phyloP scores from a whole-genome alignment of 2,329 filamentous ascomycete genomes.

The Zymoseptoria ardabiliae region DNA sequence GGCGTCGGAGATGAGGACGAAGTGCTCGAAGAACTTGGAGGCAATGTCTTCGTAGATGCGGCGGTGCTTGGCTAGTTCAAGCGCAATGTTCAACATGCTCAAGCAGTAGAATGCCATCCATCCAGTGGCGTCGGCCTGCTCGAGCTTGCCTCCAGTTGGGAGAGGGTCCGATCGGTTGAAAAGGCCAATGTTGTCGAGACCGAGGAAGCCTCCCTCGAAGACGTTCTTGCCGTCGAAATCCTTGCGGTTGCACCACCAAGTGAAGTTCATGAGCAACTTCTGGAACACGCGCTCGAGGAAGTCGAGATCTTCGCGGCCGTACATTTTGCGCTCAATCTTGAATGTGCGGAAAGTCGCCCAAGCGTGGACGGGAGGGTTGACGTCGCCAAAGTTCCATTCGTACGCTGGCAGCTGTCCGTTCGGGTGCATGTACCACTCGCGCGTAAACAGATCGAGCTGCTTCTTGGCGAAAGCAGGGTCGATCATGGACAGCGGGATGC shows the following conservation, averaged over 20 bases:
- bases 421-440: constrained; percentile 98
- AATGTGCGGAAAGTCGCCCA: constrained; percentile 94
- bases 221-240: constrained; percentile 92
- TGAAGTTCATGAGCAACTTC: constrained; percentile 91
- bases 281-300: constrained; percentile 96
- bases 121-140: constrained; percentile 94
- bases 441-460: constrained; percentile 88
- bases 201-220: constrained; percentile 92
- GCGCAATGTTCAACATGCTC: constrained; percentile 92
- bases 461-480: constrained; percentile 98
- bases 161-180: constrained; percentile 96
- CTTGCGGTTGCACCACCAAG: constrained; percentile 98
- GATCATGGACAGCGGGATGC: constrained; percentile 92
- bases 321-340: constrained; percentile 97
- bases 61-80: constrained; percentile 91
- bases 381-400: constrained; percentile 97
- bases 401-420: constrained; percentile 90
- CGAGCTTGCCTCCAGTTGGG: constrained; percentile 84
- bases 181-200: constrained; percentile 91
- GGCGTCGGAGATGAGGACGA: constrained; percentile 94
- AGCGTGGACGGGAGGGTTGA: constrained; percentile 92
- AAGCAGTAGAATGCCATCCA: constrained; percentile 99
- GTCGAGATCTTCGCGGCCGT: constrained; percentile 87
- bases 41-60: constrained; percentile 94
- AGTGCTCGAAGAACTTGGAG: constrained; percentile 98